phyloP scores from a whole-genome alignment of 2,329 filamentous ascomycete species.

The Colletotrichum sp. region DNA sequence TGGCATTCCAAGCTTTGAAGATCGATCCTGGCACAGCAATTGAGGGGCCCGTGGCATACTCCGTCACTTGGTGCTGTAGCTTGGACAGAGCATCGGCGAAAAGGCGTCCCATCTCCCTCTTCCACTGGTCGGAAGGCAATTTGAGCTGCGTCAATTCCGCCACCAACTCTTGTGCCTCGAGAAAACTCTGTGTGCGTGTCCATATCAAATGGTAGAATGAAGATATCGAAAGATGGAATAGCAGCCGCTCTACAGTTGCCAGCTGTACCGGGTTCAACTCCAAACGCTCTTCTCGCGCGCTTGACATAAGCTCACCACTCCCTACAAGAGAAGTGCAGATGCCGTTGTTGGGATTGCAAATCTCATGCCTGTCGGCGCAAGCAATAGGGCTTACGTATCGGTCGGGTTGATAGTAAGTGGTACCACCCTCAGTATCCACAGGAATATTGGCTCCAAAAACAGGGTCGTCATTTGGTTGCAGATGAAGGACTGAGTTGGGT shows the following conservation, averaged over 20 bases:
- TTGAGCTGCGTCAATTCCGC: not conserved
- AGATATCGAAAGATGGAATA: not conserved
- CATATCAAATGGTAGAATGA: not conserved
- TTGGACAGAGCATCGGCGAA: not conserved
- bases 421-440: not conserved
- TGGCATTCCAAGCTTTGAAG: not conserved
- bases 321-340: not conserved
- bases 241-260: not conserved
- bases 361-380: not conserved
- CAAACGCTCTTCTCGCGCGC: not conserved
- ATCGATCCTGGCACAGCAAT: not conserved
- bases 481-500: not conserved
- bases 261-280: not conserved
- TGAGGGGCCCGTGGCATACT: not conserved
- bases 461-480: not conserved
- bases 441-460: not conserved
- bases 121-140: conserved; percentile 1
- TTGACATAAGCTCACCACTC: not conserved
- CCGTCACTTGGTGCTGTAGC: not conserved
- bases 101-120: not conserved
- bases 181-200: not conserved
- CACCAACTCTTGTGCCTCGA: not conserved
- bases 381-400: not conserved
- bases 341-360: conserved; percentile 8
- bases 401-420: not conserved